Base-by-base conservation (phyloP, 1,139 yeast genomes). In the Pichia cactophila region DNA sequence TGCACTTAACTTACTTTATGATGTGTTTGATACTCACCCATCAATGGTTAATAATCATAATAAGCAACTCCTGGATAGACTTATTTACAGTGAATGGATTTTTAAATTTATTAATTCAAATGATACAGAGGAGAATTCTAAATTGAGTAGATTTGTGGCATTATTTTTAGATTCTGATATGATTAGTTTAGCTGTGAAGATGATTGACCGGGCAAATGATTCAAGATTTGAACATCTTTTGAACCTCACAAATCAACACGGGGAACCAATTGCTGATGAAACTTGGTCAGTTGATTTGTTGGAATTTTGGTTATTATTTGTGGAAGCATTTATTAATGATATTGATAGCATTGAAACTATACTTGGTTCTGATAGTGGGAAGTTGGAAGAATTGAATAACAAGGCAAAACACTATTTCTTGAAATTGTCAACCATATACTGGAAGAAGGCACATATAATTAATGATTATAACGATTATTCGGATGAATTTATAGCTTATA, bases 241-340 rank as follows among this genome's bases (percentile, higher is more conserved):
- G 28, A 71, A 71, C 40, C 65, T 89, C 46, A 79, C 95, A 0
- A 73, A 75, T 48, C 74, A 77, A 45, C 82, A 83, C 0, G 81
- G 84, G 1, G 58, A 67, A 5, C 86, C 95, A 0, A 72, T 83
- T 1, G 66, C 72, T 0, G 90, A 87, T 29, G 96, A 90, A 61
- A 68, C 68, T 16, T 69, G 86, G 12, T 83, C 95, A 16, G 78
- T 75, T 42, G 83, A 81, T 50, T 71, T 88, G 56, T 70, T 86
- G 5, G 81, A 81, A 48, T 87, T 89, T 61, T 92, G 97, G 97
- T 77, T 78, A 48, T 83, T 81, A 50, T 71, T 85, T 48, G 80
- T 83, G 10, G 94, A 86, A 54, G 73, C 78, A 1, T 78, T 76
- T 51, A 68, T 75, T 20, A 83, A 78, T 56, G 83, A 79, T 50